Evolutionary conservation across 305 asterid species (phyloP).

Genomic region (Fraxinus xanthoxyloides): DNA sequence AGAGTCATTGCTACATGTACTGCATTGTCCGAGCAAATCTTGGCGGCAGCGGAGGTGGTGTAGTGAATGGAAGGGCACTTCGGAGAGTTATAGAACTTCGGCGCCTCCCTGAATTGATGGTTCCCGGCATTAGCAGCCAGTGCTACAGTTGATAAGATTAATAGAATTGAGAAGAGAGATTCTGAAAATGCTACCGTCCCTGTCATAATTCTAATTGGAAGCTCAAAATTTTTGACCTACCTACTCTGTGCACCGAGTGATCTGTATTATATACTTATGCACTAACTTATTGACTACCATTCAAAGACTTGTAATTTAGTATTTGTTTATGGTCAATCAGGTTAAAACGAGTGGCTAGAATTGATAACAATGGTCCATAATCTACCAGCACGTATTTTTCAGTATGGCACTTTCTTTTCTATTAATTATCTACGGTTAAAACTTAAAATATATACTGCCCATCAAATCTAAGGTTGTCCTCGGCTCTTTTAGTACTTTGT

Average conservation of each 20-base stretch:
- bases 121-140: slow-evolving; percentile 22
- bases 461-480: background rate
- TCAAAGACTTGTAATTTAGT: background rate
- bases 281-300: background rate
- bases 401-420: background rate
- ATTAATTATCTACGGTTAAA: background rate
- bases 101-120: slow-evolving; percentile 64
- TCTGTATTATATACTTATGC: background rate
- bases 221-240: background rate
- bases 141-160: slow-evolving; percentile 12
- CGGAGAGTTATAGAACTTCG: slow-evolving; percentile 68
- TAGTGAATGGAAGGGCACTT: slow-evolving; percentile 37
- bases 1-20: slow-evolving; percentile 51
- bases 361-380: background rate
- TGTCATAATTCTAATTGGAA: slow-evolving; percentile 29
- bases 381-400: background rate
- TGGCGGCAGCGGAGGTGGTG: background rate
- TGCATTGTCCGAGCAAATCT: slow-evolving; percentile 31
- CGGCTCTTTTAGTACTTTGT: background rate
- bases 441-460: background rate
- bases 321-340: background rate
- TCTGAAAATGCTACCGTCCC: slow-evolving; percentile 20
- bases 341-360: background rate
- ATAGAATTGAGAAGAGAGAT: slow-evolving; percentile 12
- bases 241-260: background rate